Percentiles rank a stretch among this genome's conserved stretches.
phyloP scores from a whole-genome alignment of 225 moss, liverwort and hornwort genomes.

The Takakia lepidozioides region DNA sequence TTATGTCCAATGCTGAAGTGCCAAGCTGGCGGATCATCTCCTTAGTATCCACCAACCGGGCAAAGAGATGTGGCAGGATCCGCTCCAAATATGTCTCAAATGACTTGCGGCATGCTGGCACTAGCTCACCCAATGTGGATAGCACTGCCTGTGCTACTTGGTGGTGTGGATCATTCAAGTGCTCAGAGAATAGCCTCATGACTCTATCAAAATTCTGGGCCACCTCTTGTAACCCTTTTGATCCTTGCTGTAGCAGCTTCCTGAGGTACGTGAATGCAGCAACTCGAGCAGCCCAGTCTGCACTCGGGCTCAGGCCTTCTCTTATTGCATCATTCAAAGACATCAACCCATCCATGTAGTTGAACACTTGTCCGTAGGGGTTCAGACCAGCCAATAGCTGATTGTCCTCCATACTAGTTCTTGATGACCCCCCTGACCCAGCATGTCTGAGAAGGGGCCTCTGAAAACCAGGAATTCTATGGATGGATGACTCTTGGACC shows the following conservation, averaged over 20 bases:
- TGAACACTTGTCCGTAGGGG: conserved; percentile 20
- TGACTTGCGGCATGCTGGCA: conserved; percentile 52
- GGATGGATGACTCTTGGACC: conserved; percentile 8
- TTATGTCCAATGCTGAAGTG: conserved; percentile 12
- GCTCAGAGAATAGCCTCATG: conserved; percentile 67
- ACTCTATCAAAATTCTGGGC: conserved; percentile 51
- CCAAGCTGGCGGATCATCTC: conserved; percentile 21
- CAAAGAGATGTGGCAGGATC: conserved; percentile 63
- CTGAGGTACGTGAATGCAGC: conserved; percentile 60
- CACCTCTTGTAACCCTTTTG: conserved; percentile 60
- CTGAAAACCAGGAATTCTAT: conserved; percentile 25
- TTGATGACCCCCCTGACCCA: conserved; percentile 25
- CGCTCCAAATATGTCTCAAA: conserved; percentile 72
- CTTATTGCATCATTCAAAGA: conserved; percentile 58
- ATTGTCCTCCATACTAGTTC: conserved; percentile 44
- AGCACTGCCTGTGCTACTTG: conserved; percentile 75
- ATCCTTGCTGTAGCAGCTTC: conserved; percentile 53
- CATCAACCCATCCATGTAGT: conserved; percentile 56
- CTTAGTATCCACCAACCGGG: conserved; percentile 30
- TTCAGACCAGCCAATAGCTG: conserved; percentile 15
- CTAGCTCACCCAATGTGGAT: conserved; percentile 49
- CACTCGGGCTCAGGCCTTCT: conserved; percentile 50
- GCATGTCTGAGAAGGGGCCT: conserved; percentile 39
- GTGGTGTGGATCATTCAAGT: conserved; percentile 76
- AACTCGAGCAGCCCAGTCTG: conserved; percentile 74